phyloP scores from a whole-genome alignment of 352 stramenopile species.

The Globisporangium takayamanum region DNA sequence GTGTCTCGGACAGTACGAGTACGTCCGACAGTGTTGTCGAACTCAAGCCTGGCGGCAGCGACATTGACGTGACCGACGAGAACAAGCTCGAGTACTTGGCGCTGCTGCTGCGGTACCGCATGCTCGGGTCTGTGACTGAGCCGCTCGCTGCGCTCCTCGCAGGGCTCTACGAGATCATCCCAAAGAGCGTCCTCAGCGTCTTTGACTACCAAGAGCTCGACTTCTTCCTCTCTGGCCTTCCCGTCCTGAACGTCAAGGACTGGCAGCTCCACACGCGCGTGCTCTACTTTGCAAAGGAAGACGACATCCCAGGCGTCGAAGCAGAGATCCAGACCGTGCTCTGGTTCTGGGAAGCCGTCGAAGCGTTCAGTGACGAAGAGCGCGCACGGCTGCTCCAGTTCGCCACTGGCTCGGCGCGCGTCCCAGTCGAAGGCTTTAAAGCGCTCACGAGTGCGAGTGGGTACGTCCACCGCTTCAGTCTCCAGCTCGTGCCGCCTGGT shows the following conservation, averaged over 20 bases:
- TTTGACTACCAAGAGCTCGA: conserved; percentile 96
- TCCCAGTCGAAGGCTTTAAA: conserved; percentile 84
- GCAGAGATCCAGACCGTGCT: conserved; percentile 58
- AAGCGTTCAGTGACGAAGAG: conserved; percentile 86
- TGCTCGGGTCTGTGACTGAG: conserved; percentile 87
- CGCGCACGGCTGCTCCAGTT: conserved; percentile 96
- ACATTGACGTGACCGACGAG: conserved; percentile 91
- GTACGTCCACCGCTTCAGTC: conserved; percentile 73
- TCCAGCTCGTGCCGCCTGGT: conserved; percentile 57
- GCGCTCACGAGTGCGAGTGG: conserved; percentile 74
- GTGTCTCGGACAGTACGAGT: conserved; percentile 23
- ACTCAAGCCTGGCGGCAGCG: conserved; percentile 84
- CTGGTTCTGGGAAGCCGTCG: conserved; percentile 91
- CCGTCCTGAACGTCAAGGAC: conserved; percentile 81
- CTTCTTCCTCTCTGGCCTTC: conserved; percentile 87
- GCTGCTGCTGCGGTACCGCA: conserved; percentile 89
- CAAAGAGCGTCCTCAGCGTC: conserved; percentile 81
- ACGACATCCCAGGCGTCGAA: conserved; percentile 42
- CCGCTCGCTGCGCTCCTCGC: conserved; percentile 89
- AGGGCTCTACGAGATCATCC: conserved; percentile 92
- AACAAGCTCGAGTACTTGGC: conserved; percentile 96
- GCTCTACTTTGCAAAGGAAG: conserved; percentile 34
- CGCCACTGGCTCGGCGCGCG: conserved; percentile 94
- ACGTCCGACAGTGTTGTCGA: conserved; percentile 80
- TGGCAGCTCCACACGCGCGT: conserved; percentile 78